Conservation (phyloP, 495 filamentous ascomycete species). For the Penicillium nucicola region DNA sequence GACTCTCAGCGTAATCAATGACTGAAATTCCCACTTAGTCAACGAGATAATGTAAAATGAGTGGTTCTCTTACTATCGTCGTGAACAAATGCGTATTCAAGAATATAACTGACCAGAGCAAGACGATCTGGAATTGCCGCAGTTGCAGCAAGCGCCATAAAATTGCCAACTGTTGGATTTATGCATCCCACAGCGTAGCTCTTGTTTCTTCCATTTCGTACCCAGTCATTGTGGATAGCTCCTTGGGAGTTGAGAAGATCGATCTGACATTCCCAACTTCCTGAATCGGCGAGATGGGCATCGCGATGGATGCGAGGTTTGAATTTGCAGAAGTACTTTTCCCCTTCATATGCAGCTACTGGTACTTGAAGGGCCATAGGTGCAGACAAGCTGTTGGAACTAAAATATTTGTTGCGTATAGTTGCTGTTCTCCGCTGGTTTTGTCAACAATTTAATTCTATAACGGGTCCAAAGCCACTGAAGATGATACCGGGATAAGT, state of each 20-base stretch:
- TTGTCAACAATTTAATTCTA: too few species aligned
- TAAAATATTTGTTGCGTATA: too few species aligned
- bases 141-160: neutral
- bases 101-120: neutral
- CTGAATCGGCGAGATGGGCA: neutral
- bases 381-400: too few species aligned
- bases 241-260: neutral
- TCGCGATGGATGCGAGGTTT: neutral
- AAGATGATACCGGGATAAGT: too few species aligned
- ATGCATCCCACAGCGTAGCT: neutral
- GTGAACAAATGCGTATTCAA: too few species aligned
- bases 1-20: too few species aligned
- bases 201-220: neutral
- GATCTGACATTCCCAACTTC: neutral
- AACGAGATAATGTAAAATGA: too few species aligned
- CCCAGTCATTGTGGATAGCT: neutral
- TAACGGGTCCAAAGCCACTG: too few species aligned
- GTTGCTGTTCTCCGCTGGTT: too few species aligned
- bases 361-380: too few species aligned
- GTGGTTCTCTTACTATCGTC: too few species aligned
- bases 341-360: neutral
- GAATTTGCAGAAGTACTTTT: slow-evolving; percentile 19
- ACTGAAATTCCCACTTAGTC: too few species aligned
- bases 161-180: neutral
- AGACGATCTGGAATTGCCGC: neutral